Percentiles rank a stretch among this genome's conserved stretches.
phyloP scores from a whole-genome alignment of 129 eudicot genomes.

The Escallonia herrerae region DNA sequence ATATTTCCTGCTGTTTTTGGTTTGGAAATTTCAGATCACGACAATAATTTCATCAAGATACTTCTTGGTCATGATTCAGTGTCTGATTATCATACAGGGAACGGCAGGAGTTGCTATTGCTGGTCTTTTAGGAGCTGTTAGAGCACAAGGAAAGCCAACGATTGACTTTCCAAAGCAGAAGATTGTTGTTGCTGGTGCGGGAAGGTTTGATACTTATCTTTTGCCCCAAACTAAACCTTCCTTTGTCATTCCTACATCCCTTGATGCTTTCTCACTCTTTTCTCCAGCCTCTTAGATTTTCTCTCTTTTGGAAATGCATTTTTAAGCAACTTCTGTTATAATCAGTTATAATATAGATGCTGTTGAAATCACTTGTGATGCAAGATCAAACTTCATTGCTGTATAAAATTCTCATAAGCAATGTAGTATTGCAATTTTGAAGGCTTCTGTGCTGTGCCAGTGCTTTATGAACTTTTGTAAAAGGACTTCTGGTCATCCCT shows the following conservation, averaged over 20 bases:
- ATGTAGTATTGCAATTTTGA: not conserved
- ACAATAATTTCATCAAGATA: too few species aligned
- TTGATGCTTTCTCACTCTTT: not conserved
- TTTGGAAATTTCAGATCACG: too few species aligned
- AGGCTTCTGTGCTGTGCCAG: not conserved
- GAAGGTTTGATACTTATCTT: constrained; percentile 44
- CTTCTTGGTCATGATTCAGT: not conserved
- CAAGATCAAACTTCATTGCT: not conserved
- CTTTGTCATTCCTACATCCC: not conserved
- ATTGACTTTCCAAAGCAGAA: constrained; percentile 89
- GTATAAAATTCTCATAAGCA: not conserved
- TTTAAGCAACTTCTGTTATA: not conserved
- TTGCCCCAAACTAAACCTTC: not conserved
- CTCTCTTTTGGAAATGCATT: not conserved
- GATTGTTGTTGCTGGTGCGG: constrained; percentile 98
- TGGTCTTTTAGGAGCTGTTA: constrained; percentile 97
- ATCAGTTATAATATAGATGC: too few species aligned
- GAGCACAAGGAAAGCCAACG: constrained; percentile 96
- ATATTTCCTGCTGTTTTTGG: too few species aligned
- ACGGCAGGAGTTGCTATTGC: constrained; percentile 99
- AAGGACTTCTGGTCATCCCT: not conserved
- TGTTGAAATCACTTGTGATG: not conserved
- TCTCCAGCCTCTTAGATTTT: too few species aligned
- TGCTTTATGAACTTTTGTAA: not conserved
- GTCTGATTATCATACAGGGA: constrained; percentile 44